These are phyloP conservation scores for Termitomyces sp. DNA, from an alignment of 768 basidiomycete species.

Conservation along the genomic window DNA sequence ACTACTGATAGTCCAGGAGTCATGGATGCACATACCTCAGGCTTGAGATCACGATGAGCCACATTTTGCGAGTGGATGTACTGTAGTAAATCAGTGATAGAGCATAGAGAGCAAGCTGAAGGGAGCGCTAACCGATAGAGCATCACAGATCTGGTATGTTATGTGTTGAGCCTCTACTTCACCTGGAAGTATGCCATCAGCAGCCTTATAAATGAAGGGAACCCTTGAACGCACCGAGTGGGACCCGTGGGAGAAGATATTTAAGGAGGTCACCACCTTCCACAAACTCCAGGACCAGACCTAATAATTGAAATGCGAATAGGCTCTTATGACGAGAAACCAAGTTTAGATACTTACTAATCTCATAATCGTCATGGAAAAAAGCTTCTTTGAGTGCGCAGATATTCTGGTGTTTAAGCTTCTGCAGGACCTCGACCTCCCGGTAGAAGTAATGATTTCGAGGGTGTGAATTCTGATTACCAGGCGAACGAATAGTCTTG, in stretches of 20 bases:
- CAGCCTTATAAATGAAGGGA: neutral
- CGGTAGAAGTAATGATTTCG: neutral
- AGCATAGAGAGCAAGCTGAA: neutral
- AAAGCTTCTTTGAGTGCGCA: slow-evolving; percentile 78
- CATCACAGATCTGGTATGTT: slow-evolving; percentile 83
- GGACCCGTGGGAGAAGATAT: slow-evolving; percentile 57
- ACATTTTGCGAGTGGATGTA: slow-evolving; percentile 72
- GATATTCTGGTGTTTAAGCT: slow-evolving; percentile 76
- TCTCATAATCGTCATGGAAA: slow-evolving; percentile 49
- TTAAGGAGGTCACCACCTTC: slow-evolving; percentile 87
- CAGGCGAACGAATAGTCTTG: slow-evolving; percentile 31
- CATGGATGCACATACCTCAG: slow-evolving; percentile 50
- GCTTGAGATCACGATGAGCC: too few relatives aligned
- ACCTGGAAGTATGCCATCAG: slow-evolving; percentile 24
- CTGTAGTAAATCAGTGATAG: slow-evolving; percentile 18
- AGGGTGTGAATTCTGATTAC: neutral
- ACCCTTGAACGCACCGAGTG: slow-evolving; percentile 48
- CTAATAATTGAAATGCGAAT: slow-evolving; percentile 28
- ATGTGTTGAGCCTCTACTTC: slow-evolving; percentile 63
- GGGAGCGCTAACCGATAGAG: slow-evolving; percentile 61
- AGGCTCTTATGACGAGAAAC: neutral
- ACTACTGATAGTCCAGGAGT: neutral
- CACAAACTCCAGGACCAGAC: slow-evolving; percentile 79
- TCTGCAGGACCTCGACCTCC: slow-evolving; percentile 77
- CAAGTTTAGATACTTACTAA: slow-evolving; percentile 37